Percentiles rank a stretch among this genome's conserved stretches.
Evolutionary conservation across 768 basidiomycete genomes (phyloP).

Genomic region (Tulasnella sp.): DNA sequence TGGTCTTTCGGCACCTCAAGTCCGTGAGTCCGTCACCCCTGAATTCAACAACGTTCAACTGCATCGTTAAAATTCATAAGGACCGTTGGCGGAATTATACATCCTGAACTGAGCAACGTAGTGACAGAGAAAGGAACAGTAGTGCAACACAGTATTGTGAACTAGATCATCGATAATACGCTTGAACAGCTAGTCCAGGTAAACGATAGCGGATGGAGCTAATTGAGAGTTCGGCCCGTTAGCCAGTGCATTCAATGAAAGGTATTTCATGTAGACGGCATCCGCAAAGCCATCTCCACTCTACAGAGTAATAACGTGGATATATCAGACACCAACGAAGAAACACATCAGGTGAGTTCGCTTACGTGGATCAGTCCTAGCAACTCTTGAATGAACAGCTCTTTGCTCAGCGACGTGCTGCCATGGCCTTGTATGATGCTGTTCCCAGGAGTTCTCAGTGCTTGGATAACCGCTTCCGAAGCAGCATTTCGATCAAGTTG

Average conservation of each 20-base stretch:
- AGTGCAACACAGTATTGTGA: neutral
- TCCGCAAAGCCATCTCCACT: conserved; percentile 14
- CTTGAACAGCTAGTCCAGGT: neutral
- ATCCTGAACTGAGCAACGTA: neutral
- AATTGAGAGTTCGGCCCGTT: conserved; percentile 1
- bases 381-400: conserved; percentile 24
- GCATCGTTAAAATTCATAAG: neutral
- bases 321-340: neutral
- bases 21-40: neutral
- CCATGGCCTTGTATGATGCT: neutral
- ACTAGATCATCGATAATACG: neutral
- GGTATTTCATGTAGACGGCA: conserved; percentile 21
- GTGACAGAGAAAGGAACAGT: neutral
- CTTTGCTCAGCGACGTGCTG: conserved; percentile 19
- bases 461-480: conserved; percentile 7
- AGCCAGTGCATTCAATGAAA: neutral
- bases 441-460: neutral
- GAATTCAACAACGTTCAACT: neutral
- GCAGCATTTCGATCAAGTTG: conserved; percentile 13
- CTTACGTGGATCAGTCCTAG: conserved; percentile 26
- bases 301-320: neutral
- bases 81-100: neutral
- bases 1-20: neutral
- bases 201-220: neutral
- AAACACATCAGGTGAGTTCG: neutral